Conservation (phyloP, 306 rosid genomes). For the Carpinus viminea region DNA sequence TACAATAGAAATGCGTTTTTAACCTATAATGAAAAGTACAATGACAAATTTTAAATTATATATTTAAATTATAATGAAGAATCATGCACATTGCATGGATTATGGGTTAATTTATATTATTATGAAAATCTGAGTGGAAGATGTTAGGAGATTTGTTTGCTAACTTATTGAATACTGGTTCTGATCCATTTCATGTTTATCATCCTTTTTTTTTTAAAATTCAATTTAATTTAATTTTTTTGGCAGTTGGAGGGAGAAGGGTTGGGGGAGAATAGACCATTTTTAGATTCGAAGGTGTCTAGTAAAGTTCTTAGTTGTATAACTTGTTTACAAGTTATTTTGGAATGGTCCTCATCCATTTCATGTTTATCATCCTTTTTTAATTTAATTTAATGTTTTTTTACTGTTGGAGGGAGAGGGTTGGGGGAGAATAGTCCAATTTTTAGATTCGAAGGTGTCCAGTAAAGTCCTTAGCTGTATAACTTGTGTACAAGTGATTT, state of each 20-base stretch:
- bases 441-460: neutral
- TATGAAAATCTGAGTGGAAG: neutral
- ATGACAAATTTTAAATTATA: no score
- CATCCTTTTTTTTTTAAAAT: neutral
- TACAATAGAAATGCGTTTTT: no score
- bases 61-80: no score
- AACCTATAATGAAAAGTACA: no score
- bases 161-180: neutral
- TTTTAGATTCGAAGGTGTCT: neutral
- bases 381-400: neutral
- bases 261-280: neutral
- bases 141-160: neutral
- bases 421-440: neutral
- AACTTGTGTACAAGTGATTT: neutral
- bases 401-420: neutral
- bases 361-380: neutral
- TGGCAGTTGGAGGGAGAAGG: neutral
- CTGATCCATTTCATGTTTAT: neutral
- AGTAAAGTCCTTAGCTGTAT: neutral
- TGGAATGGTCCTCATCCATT: neutral
- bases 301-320: neutral
- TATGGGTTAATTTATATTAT: no score
- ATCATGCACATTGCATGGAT: no score
- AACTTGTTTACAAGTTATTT: neutral
- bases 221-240: neutral